Evolutionary conservation across 192 early-diverging fungal genomes (phyloP).

Genomic region (Coemansia sp.): DNA sequence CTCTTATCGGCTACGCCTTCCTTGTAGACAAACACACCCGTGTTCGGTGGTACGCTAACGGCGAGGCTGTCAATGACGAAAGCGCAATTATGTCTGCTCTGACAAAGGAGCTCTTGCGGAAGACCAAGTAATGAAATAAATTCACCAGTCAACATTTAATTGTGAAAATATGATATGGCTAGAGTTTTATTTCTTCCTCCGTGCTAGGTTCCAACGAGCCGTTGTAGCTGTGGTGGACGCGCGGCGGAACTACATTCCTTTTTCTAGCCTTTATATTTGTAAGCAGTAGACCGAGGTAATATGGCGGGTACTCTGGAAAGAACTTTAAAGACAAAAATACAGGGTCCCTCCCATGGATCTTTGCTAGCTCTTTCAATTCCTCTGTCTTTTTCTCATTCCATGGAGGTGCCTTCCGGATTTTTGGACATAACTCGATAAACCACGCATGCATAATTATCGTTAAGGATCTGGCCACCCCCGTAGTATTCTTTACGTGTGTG

Average conservation of each 20-base stretch:
- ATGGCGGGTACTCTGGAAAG: conserved; percentile 43
- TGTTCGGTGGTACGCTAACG: conserved; percentile 59
- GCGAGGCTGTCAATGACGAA: conserved; percentile 41
- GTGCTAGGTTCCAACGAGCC: too few relatives aligned
- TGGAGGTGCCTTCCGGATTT: conserved; percentile 21
- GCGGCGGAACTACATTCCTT: neutral
- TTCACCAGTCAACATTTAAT: too few relatives aligned
- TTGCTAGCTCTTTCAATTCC: conserved; percentile 9
- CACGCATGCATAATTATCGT: conserved; percentile 10
- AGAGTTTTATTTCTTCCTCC: too few relatives aligned
- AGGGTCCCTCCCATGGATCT: conserved; percentile 32
- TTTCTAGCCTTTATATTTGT: too few relatives aligned
- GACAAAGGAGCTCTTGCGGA: conserved; percentile 28
- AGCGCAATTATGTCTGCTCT: conserved; percentile 36
- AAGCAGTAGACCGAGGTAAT: conserved; percentile 5
- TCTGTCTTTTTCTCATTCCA: conserved; percentile 17
- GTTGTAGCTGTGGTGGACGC: neutral
- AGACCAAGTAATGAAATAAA: conserved; percentile 11
- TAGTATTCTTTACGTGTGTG: conserved; percentile 12
- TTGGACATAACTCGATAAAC: conserved; percentile 22
- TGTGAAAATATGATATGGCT: too few relatives aligned
- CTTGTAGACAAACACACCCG: conserved; percentile 43
- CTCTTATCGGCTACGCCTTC: conserved; percentile 55
- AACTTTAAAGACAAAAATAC: conserved; percentile 45
- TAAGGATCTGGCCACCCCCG: conserved; percentile 6